A percentile compares a stretch with the other conserved stretches of the same genome.
phyloP scores from a whole-genome alignment of 371 early-diverging fungal genomes.

The Blakeslea trispora region DNA sequence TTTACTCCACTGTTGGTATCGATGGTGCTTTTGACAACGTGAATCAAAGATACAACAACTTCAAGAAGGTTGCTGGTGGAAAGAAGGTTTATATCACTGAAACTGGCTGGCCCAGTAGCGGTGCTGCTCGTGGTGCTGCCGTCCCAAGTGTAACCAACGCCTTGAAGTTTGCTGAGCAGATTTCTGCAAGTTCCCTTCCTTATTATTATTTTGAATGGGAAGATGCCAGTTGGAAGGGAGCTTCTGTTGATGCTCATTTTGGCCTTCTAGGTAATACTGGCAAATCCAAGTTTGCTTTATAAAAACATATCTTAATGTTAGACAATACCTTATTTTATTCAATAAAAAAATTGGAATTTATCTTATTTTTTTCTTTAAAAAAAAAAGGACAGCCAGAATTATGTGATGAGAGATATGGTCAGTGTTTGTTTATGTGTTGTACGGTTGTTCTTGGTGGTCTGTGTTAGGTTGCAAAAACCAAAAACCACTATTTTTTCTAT shows the following conservation, averaged over 20 bases:
- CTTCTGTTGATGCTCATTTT: constrained; percentile 62
- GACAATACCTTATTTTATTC: no score
- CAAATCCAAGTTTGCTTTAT: constrained; percentile 22
- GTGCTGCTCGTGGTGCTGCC: constrained; percentile 47
- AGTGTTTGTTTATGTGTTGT: no score
- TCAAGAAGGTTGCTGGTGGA: constrained; percentile 42
- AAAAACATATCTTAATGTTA: no score
- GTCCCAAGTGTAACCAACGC: constrained; percentile 50
- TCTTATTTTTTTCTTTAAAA: no score
- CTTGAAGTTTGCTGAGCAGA: constrained; percentile 43
- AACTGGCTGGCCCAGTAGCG: constrained; percentile 69
- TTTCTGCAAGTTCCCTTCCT: constrained; percentile 40
- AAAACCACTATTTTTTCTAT: no score
- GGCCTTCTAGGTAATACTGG: constrained; percentile 45
- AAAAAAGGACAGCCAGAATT: no score
- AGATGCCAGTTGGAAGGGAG: constrained; percentile 62
- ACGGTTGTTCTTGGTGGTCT: no score
- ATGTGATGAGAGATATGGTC: no score
- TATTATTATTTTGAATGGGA: constrained; percentile 66
- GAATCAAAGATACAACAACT: constrained; percentile 35
- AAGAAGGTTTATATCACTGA: constrained; percentile 60
- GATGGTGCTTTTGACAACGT: constrained; percentile 34
- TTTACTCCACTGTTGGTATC: constrained; percentile 44
- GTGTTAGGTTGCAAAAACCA: no score
- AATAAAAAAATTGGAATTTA: no score